phyloP scores from a whole-genome alignment of 2,329 filamentous ascomycete species.

The Xylariaceae sp. region DNA sequence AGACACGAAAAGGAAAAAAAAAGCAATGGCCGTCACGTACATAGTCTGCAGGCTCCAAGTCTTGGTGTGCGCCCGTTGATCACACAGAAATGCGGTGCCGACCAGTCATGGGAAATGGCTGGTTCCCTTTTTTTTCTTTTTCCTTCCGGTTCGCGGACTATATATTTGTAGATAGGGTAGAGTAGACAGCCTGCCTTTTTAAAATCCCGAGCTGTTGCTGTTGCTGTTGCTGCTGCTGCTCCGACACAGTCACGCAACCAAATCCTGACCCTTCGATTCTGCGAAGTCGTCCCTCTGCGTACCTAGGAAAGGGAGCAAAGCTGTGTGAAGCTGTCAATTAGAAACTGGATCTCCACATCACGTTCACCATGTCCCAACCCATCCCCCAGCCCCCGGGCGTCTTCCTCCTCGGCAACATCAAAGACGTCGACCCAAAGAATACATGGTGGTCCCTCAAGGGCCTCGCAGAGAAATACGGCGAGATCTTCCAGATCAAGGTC shows the following conservation, averaged over 20 bases:
- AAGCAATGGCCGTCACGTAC: neutral
- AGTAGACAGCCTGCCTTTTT: neutral
- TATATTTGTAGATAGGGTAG: slow-evolving; percentile 4
- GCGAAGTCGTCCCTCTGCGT: neutral
- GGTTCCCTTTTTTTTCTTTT: neutral
- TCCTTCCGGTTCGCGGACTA: neutral
- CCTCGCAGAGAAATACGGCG: slow-evolving; percentile 44
- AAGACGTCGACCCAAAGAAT: slow-evolving; percentile 44
- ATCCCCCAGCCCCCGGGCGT: slow-evolving; percentile 48
- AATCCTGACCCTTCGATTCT: neutral
- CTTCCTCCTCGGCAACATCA: slow-evolving; percentile 48
- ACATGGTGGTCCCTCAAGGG: slow-evolving; percentile 46
- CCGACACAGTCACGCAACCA: neutral
- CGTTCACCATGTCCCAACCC: slow-evolving; percentile 36
- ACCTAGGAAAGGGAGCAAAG: neutral
- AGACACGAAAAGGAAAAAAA: neutral
- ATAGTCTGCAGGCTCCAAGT: neutral
- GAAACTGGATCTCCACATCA: neutral
- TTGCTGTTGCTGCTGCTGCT: slow-evolving; percentile 2
- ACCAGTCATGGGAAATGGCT: too few species aligned
- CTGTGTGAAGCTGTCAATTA: neutral
- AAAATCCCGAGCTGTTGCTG: too few species aligned
- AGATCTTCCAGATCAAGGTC: slow-evolving; percentile 42
- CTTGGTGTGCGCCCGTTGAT: neutral
- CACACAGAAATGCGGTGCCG: neutral